Base-by-base conservation (phyloP, 83 land plant species). In the Thuja plicata region DNA sequence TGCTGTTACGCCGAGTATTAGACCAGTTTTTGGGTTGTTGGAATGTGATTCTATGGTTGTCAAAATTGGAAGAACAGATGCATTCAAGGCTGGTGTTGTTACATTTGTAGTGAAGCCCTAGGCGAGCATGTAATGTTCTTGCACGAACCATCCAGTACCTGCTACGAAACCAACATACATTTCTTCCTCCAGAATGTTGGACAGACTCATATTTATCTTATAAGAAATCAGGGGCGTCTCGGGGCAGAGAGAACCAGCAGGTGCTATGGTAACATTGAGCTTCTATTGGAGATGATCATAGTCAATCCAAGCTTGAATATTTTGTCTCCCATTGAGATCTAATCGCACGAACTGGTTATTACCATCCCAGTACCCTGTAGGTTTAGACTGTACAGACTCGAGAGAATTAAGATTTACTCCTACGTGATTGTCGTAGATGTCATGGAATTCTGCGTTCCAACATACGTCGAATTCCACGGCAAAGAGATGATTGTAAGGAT, bases 391-490 rank as follows among this genome's bases (percentile, higher is more conserved):
- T 34, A 57, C 30, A 60, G 89, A 88, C 2, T 3, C 1, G 8
- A 88, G 41, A 40, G 60, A 41, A 43, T 88, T 88, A 73, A 88
- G 52, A 66, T 88, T 86, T 24, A 88, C 32, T 9, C 89, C 89
- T n/a, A 88, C 89, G 62, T 88, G 89, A 66, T 88, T 78, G 73
- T 81, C 86, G 66, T 88, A 5, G 86, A 54, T 78, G 86, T 88
- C 89, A 1, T 46, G 0, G 71, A 77, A 46, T 41, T 81, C 86
- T 5, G 54, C 0, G 16, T 88, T 76, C 41, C 0, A 10, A 10
- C 16, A 21, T 11, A 84, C 77, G 48, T 88, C 88, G 83, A 74
- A 88, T 83, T 88, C 88, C 0, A 88, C 82, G 0, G 88, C 88
- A 74, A 88, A 40, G 34, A 88, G 30, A 79, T 88, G 82, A 21